phyloP scores from a whole-genome alignment of 2,329 filamentous ascomycete genomes.

The Ilyonectria robusta region DNA sequence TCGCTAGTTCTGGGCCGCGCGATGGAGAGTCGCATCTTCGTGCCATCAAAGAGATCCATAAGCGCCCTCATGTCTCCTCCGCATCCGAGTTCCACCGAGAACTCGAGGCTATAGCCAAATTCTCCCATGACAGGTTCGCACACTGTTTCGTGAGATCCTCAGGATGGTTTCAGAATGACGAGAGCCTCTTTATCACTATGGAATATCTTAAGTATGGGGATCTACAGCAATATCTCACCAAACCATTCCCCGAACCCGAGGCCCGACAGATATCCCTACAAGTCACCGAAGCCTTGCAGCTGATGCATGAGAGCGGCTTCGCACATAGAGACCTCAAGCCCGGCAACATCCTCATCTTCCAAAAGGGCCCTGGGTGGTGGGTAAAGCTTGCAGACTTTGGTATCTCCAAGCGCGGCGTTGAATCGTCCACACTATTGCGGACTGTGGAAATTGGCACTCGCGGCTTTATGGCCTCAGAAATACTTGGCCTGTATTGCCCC shows the following conservation, averaged over 20 bases:
- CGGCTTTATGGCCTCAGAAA: slow-evolving; percentile 10
- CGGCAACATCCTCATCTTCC: slow-evolving; percentile 11
- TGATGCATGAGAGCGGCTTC: slow-evolving; percentile 28
- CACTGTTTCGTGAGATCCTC: slow-evolving; percentile 22
- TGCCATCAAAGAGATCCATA: slow-evolving; percentile 19
- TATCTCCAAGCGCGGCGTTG: slow-evolving; percentile 13
- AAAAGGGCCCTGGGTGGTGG: slow-evolving; percentile 17
- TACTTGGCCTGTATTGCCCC: slow-evolving; percentile 7
- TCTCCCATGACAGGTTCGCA: slow-evolving; percentile 13
- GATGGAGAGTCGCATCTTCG: neutral
- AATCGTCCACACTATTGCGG: slow-evolving; percentile 1
- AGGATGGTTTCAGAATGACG: slow-evolving; percentile 26
- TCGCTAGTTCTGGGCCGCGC: neutral
- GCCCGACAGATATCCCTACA: slow-evolving; percentile 12
- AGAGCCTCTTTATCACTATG: slow-evolving; percentile 26
- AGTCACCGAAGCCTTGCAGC: slow-evolving; percentile 15
- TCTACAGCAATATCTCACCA: slow-evolving; percentile 22
- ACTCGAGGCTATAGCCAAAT: slow-evolving; percentile 23
- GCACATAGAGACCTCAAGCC: slow-evolving; percentile 30
- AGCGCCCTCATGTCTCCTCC: slow-evolving; percentile 1
- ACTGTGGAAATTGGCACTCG: slow-evolving; percentile 12
- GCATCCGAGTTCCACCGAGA: slow-evolving; percentile 8
- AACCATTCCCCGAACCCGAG: slow-evolving; percentile 15
- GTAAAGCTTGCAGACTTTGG: slow-evolving; percentile 28
- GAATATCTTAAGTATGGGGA: slow-evolving; percentile 27